phyloP scores from a whole-genome alignment of 441 rosid species.

The Gossypium aridum region DNA sequence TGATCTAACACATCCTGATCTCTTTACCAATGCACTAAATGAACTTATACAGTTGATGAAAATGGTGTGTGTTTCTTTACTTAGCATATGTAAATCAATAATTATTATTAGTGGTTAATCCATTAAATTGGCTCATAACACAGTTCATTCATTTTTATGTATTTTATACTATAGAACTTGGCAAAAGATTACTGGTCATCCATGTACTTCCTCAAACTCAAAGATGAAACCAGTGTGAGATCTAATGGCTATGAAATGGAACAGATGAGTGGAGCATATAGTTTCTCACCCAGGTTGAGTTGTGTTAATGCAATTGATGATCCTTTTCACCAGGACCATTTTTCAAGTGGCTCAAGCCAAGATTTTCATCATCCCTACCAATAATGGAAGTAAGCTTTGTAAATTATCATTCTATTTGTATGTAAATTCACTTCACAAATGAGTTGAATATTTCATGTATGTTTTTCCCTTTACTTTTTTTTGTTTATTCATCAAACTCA shows the following conservation, averaged over 20 bases:
- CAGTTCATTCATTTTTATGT: neutral
- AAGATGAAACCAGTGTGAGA: constrained; percentile 53
- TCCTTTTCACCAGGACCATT: constrained; percentile 74
- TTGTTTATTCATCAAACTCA: no score
- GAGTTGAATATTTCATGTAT: no score
- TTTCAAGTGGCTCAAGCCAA: constrained; percentile 31
- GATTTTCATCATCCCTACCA: constrained; percentile 8
- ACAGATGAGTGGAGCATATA: constrained; percentile 43
- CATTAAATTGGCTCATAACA: neutral
- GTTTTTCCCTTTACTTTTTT: no score
- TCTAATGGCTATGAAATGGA: constrained; percentile 37
- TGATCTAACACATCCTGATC: constrained; percentile 53
- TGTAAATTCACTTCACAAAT: no score
- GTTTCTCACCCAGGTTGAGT: constrained; percentile 71
- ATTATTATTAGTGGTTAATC: neutral
- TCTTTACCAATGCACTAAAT: constrained; percentile 61
- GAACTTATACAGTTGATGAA: constrained; percentile 83
- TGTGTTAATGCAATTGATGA: constrained; percentile 67
- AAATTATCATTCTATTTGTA: neutral
- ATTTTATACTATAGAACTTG: constrained; percentile 45
- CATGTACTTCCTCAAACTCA: constrained; percentile 71
- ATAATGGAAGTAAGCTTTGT: neutral
- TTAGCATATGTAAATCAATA: neutral
- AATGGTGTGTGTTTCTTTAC: constrained; percentile 30
- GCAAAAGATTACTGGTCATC: constrained; percentile 89